Evolutionary conservation across 2,329 filamentous ascomycete species (phyloP).

Genomic region (Aspergillus novoparasiticus): DNA sequence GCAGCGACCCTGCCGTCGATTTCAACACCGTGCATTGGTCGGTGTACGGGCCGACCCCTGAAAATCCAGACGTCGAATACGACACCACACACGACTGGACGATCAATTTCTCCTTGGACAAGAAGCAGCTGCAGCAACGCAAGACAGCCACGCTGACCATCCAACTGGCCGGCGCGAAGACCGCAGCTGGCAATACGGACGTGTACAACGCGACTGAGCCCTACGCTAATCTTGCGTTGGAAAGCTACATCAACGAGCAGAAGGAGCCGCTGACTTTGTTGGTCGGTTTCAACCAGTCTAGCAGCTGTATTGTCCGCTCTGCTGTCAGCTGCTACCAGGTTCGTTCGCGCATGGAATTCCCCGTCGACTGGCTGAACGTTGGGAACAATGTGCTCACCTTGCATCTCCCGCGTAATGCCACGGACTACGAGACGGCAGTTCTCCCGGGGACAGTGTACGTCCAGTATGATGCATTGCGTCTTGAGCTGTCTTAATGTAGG

Average conservation of each 20-base stretch:
- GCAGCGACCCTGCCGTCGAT: slow-evolving; percentile 52
- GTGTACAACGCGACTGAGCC: slow-evolving; percentile 57
- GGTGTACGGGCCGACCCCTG: slow-evolving; percentile 54
- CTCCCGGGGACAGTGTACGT: slow-evolving; percentile 61
- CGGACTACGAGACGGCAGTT: slow-evolving; percentile 60
- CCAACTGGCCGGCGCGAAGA: slow-evolving; percentile 65
- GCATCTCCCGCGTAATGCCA: slow-evolving; percentile 62
- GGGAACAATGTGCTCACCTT: slow-evolving; percentile 60
- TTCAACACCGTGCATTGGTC: slow-evolving; percentile 69
- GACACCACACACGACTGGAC: slow-evolving; percentile 60
- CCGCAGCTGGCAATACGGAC: slow-evolving; percentile 64
- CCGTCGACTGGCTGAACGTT: slow-evolving; percentile 50
- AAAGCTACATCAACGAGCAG: slow-evolving; percentile 51
- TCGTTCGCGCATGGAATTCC: slow-evolving; percentile 62
- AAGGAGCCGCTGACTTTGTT: slow-evolving; percentile 30
- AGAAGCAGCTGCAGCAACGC: slow-evolving; percentile 45
- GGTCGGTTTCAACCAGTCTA: slow-evolving; percentile 56
- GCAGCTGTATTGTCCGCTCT: slow-evolving; percentile 63
- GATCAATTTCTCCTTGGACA: slow-evolving; percentile 54
- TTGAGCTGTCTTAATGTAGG: slow-evolving; percentile 51
- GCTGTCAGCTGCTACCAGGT: slow-evolving; percentile 65
- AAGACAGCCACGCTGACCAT: slow-evolving; percentile 61
- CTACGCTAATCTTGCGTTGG: slow-evolving; percentile 57
- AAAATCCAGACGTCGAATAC: slow-evolving; percentile 46
- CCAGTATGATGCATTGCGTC: slow-evolving; percentile 65